Percentiles rank a stretch among this genome's conserved stretches.
phyloP scores from a whole-genome alignment of 495 filamentous ascomycete genomes.

The Penicillium paradoxum region DNA sequence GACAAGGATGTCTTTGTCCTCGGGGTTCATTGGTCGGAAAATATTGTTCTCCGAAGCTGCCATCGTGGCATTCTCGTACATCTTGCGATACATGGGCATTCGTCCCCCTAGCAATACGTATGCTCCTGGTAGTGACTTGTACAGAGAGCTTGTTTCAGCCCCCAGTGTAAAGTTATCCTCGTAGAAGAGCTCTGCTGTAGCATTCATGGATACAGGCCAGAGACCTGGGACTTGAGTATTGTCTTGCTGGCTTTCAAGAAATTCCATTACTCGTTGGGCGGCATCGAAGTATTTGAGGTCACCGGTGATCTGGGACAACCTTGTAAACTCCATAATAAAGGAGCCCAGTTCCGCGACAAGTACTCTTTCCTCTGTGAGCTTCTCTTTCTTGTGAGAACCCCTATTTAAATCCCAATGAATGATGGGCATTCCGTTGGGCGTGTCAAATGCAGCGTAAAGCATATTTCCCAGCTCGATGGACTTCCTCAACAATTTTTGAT shows the following conservation, averaged over 20 bases:
- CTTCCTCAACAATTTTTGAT: constrained; percentile 29
- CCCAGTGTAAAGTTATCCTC: constrained; percentile 24
- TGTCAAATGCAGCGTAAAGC: constrained; percentile 38
- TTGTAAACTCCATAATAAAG: constrained; percentile 79
- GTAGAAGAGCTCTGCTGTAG: constrained; percentile 11
- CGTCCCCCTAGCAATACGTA: constrained; percentile 34
- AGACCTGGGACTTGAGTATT: constrained; percentile 45
- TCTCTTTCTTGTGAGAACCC: constrained; percentile 19
- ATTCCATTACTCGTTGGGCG: constrained; percentile 72
- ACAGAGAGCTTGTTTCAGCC: constrained; percentile 29
- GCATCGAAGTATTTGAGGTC: constrained; percentile 85
- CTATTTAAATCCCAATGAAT: constrained; percentile 26
- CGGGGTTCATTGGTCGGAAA: constrained; percentile 42
- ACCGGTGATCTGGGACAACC: constrained; percentile 78
- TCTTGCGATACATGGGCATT: constrained; percentile 33
- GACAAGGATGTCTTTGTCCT: constrained; percentile 35
- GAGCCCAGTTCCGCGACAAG: constrained; percentile 75
- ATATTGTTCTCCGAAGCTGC: constrained; percentile 34
- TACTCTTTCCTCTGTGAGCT: constrained; percentile 18
- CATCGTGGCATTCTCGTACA: constrained; percentile 36
- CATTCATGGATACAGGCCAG: constrained; percentile 30
- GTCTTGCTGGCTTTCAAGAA: constrained; percentile 63
- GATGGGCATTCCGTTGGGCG: constrained; percentile 36
- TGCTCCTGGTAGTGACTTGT: constrained; percentile 30
- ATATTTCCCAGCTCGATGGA: constrained; percentile 34